A percentile compares a stretch with the other conserved stretches of the same genome.
Evolutionary conservation across 2,329 filamentous ascomycete species (phyloP).

Genomic region (Epichloe sibirici): DNA sequence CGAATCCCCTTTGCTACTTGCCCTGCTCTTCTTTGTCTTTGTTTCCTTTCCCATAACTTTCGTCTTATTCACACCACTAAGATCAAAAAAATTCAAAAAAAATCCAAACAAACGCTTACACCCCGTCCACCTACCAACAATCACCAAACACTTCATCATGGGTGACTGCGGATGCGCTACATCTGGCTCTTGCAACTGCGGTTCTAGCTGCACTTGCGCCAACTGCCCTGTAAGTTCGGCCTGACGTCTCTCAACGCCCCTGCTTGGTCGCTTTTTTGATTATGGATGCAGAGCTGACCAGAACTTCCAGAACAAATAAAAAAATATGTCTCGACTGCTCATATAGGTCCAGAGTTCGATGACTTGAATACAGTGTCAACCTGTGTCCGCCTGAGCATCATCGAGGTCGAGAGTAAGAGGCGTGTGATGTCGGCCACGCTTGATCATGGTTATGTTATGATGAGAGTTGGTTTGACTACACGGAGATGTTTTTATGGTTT

Average conservation of each 20-base stretch:
- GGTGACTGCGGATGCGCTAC: constrained; percentile 29
- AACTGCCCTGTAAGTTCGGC: constrained; percentile 29
- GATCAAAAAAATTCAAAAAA: not conserved
- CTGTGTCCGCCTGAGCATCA: no score
- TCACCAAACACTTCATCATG: constrained; percentile 21
- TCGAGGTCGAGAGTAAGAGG: no score
- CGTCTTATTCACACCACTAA: not conserved
- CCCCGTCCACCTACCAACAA: constrained; percentile 2
- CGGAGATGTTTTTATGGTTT: no score
- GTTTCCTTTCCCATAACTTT: not conserved
- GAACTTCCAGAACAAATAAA: no score
- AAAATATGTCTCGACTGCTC: no score
- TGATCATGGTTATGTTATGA: no score
- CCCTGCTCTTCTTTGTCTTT: not conserved
- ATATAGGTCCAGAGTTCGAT: no score
- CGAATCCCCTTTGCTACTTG: not conserved
- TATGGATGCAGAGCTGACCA: no score
- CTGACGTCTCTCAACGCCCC: not conserved
- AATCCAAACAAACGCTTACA: not conserved
- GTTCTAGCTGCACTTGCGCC: constrained; percentile 28
- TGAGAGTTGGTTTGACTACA: no score
- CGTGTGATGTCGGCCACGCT: no score
- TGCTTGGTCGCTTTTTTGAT: not conserved
- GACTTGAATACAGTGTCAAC: no score
- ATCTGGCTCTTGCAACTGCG: constrained; percentile 30